Evolutionary conservation across 441 rosid genomes (phyloP).

Genomic region (Croton setiger): DNA sequence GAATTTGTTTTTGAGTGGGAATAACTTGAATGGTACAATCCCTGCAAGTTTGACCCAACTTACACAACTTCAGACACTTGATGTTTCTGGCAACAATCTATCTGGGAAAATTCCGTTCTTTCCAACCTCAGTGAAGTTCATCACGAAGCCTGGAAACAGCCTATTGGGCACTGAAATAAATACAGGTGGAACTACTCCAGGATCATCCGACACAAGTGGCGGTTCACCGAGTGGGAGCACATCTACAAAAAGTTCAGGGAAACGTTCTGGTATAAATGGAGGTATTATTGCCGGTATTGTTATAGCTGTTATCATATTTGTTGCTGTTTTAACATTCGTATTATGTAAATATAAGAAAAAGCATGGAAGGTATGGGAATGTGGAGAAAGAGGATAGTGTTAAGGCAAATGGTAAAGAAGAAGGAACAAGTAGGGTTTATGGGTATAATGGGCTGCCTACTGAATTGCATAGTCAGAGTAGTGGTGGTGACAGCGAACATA

Average conservation of each 20-base stretch:
- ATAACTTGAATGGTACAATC: conserved; percentile 50
- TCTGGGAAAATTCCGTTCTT: conserved; percentile 48
- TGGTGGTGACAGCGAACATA: conserved; percentile 51
- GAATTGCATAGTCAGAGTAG: conserved; percentile 56
- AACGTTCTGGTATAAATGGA: conserved; percentile 26
- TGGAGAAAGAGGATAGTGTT: conserved; percentile 37
- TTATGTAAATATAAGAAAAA: conserved; percentile 43
- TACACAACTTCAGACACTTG: conserved; percentile 39
- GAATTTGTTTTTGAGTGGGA: conserved; percentile 44
- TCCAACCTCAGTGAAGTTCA: conserved; percentile 35
- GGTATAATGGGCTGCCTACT: conserved; percentile 39
- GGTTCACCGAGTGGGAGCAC: conserved; percentile 16
- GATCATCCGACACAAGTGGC: conserved; percentile 22
- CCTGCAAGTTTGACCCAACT: conserved; percentile 55
- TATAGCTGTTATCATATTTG: conserved; percentile 41
- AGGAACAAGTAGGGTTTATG: conserved; percentile 27
- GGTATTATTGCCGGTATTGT: conserved; percentile 50
- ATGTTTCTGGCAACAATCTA: conserved; percentile 69
- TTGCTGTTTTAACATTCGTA: conserved; percentile 50
- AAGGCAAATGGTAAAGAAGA: conserved; percentile 39
- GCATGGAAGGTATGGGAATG: conserved; percentile 40
- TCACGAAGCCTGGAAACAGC: conserved; percentile 43
- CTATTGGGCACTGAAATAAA: conserved; percentile 33
- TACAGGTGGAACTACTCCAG: conserved; percentile 25
- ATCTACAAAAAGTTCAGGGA: conserved; percentile 1